Base-by-base conservation (phyloP, 2,329 filamentous ascomycete genomes). In the Didymella arachidicola region DNA sequence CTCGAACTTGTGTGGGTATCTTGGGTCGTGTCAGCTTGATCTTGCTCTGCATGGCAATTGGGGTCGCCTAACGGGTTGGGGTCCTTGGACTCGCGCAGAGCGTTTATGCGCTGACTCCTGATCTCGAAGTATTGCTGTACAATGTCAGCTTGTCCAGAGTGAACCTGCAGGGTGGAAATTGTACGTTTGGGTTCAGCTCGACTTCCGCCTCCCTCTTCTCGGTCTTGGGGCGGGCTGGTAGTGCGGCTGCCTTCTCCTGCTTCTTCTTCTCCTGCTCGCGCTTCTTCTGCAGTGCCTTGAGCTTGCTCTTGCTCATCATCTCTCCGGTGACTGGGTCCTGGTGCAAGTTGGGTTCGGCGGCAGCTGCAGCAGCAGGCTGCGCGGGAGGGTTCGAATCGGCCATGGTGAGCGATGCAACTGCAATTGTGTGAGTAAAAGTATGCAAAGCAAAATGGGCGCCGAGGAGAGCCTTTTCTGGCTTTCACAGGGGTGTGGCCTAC, bases 241-340 rank as follows among this genome's bases (percentile, higher is more conserved):
- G 83, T 49, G 86, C 83, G 51, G 91, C 90, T 27, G 88, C 90
- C 84, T 92, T 94, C 81, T 92, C 88, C 69, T 88, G 90, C 84
- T 93, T 94, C 81, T 93, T 88, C 71, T 89, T 88, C 89, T 96
- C 97, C 6, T 39, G 91, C 68, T 90, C 90, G 67, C 94, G 89
- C 76, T 89, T 85, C 91, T 99, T 99, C 82, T 87, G 73, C 94
- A 32, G 89, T 83, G 92, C 94, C 92, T 99, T 99, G 78, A 98
- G 67, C 66, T 83, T 81, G 57, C 73, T 79, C 79, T 83, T 83
- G 74, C 79, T 81, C 53, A 89, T 83, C 72, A 79, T 88, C 82
- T 99, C 95, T 72, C 95, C 95, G 14, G 95, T 98, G 64, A 93
- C 92, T 74, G 96, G 92, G 78, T 99, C 95, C 30, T 5, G 4